These are phyloP conservation scores for Zymoseptoria tritici DNA, from an alignment of 2,329 filamentous ascomycete genomes.

Conservation along the genomic window DNA sequence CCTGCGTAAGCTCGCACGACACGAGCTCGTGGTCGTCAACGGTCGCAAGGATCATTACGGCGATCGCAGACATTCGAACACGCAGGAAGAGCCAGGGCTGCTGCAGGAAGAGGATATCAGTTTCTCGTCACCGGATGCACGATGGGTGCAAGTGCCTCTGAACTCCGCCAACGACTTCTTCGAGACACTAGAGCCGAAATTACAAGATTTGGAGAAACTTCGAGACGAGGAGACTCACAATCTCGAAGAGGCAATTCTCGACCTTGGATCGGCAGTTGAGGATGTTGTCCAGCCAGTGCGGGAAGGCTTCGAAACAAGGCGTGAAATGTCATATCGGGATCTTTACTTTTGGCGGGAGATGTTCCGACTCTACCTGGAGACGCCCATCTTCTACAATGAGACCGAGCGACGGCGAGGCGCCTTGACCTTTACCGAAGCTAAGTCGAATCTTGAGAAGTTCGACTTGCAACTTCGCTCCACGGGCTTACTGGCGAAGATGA, in stretches of 20 bases:
- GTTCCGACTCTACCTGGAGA: slow-evolving; percentile 74
- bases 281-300: slow-evolving; percentile 58
- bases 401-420: slow-evolving; percentile 63
- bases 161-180: slow-evolving; percentile 77
- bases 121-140: slow-evolving; percentile 11
- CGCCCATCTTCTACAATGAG: slow-evolving; percentile 74
- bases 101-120: slow-evolving; percentile 1
- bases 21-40: slow-evolving; percentile 35
- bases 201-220: slow-evolving; percentile 60
- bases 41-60: slow-evolving; percentile 22
- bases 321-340: slow-evolving; percentile 41
- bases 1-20: slow-evolving; percentile 52
- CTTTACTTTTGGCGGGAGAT: slow-evolving; percentile 71
- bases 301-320: slow-evolving; percentile 34
- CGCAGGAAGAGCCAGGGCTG: neutral
- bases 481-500: slow-evolving; percentile 55
- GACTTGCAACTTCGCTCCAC: slow-evolving; percentile 57
- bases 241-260: slow-evolving; percentile 56
- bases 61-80: neutral
- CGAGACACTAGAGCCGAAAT: slow-evolving; percentile 62
- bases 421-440: slow-evolving; percentile 57
- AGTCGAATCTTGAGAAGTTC: slow-evolving; percentile 64
- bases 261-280: slow-evolving; percentile 58
- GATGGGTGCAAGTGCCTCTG: slow-evolving; percentile 63
- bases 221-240: slow-evolving; percentile 58